Evolutionary conservation across 441 rosid species (phyloP).

Genomic region (Adansonia grandidieri): DNA sequence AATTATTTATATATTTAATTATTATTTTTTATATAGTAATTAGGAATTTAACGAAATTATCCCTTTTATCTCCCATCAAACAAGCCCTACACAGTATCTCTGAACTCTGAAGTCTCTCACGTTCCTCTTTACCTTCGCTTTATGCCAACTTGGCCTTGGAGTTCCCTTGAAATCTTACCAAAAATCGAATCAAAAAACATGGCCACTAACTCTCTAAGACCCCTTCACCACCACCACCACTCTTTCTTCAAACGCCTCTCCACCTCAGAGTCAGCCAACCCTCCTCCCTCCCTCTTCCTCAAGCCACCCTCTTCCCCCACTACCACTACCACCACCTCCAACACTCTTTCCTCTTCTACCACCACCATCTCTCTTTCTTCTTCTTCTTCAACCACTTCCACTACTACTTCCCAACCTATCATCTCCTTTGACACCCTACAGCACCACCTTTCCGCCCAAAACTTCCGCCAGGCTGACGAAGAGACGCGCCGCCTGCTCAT

Average conservation of each 20-base stretch:
- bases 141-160: too few relatives aligned
- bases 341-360: constrained; percentile 31
- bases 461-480: constrained; percentile 85
- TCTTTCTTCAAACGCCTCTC: constrained; percentile 31
- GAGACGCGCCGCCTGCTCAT: constrained; percentile 85
- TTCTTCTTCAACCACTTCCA: constrained; percentile 43
- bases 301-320: constrained; percentile 35
- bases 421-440: constrained; percentile 65
- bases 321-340: constrained; percentile 22
- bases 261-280: constrained; percentile 15
- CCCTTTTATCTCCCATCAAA: constrained; percentile 26
- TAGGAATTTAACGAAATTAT: too few relatives aligned
- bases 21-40: too few relatives aligned
- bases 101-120: background rate
- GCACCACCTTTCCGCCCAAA: constrained; percentile 58
- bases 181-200: constrained; percentile 33
- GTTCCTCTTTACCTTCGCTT: background rate
- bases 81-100: background rate
- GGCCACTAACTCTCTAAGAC: constrained; percentile 52
- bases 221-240: constrained; percentile 25
- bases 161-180: background rate
- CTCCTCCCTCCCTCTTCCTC: constrained; percentile 36
- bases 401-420: constrained; percentile 51
- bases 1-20: too few relatives aligned
- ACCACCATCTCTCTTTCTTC: constrained; percentile 38